Base-by-base conservation (phyloP, 2,329 filamentous ascomycete species). In the Rachicladosporium sp. region DNA sequence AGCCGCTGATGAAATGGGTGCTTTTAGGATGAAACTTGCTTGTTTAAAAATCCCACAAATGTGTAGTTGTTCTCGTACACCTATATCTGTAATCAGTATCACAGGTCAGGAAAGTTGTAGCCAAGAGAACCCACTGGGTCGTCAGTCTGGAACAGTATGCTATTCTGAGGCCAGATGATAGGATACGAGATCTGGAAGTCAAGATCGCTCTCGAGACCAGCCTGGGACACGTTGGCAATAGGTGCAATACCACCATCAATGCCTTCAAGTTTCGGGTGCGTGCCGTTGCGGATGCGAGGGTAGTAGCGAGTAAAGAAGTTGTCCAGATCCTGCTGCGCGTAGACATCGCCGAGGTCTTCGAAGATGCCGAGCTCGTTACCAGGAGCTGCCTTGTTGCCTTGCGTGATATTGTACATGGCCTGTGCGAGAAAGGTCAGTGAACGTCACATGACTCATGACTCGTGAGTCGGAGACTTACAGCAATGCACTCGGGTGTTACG, bases 401-500 rank as follows among this genome's bases (percentile, higher is more conserved):
- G 43, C 2, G 56, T 54, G 41, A 63, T 56, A 29, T 54, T 50
- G 46, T 63, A 63, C 6, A 63, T 45, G 8, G 52, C 55, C 11
- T 55, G 47, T 8, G 23, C 7, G 7, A 27, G 23, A 27, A 27
- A 27, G 7, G 8, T 27, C 23, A 27, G 23, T 27, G 23, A 8
- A 6, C 6, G 23, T 27, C 5, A 27, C 7, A 27, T 27, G 23
- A 27, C 23, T 27, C 23, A 27, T 27, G 23, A 27, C 23, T 27
- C 23, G 23, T 8, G 23, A 7, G 23, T 27, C 23, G 7, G 23
- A 8, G 7, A 27, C 23, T 27, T 8, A 27, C 23, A 27, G 23
- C 23, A 10, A 62, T 45, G 48, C 75, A 79, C 32, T 66, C 64
- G 0, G 73, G 71, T 0, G 73, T 77, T 46, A 78, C 74, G 50